These are phyloP conservation scores for Neurospora terricola DNA, from an alignment of 495 filamentous ascomycete species.

Conservation along the genomic window DNA sequence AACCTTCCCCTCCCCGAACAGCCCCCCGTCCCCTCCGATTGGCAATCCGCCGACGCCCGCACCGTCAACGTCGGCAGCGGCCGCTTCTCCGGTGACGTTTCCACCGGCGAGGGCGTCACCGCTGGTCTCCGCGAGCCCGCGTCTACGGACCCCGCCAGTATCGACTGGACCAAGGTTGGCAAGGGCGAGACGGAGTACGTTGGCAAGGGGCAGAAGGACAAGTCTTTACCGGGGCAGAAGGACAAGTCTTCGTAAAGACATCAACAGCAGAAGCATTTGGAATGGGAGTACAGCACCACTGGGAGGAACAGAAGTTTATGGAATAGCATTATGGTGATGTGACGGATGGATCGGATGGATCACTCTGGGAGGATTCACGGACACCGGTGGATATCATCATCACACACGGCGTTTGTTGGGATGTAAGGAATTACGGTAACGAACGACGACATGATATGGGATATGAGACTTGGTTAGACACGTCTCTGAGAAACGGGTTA, in stretches of 20 bases:
- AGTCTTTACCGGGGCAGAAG: background rate
- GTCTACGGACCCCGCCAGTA: slow-evolving; percentile 40
- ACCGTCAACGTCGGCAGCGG: slow-evolving; percentile 62
- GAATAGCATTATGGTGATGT: background rate
- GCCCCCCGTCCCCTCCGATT: slow-evolving; percentile 61
- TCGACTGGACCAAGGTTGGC: slow-evolving; percentile 40
- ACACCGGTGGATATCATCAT: background rate
- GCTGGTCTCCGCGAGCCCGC: slow-evolving; percentile 54
- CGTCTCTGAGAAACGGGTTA: background rate
- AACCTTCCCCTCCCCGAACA: slow-evolving; percentile 74
- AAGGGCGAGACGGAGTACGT: slow-evolving; percentile 29
- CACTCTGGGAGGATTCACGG: background rate
- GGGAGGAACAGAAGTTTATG: background rate
- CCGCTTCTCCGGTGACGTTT: slow-evolving; percentile 40
- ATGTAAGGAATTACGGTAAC: background rate
- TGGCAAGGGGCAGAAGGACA: background rate
- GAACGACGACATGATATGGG: background rate
- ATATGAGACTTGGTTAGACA: background rate
- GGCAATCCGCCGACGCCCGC: slow-evolving; percentile 58
- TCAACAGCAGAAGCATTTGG: background rate
- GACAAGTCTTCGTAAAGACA: background rate
- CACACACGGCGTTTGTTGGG: background rate
- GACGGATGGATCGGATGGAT: background rate
- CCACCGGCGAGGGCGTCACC: slow-evolving; percentile 37
- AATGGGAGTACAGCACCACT: background rate